Evolutionary conservation across 148 eudicot species (phyloP).

Genomic region (Rhododendron vialii): DNA sequence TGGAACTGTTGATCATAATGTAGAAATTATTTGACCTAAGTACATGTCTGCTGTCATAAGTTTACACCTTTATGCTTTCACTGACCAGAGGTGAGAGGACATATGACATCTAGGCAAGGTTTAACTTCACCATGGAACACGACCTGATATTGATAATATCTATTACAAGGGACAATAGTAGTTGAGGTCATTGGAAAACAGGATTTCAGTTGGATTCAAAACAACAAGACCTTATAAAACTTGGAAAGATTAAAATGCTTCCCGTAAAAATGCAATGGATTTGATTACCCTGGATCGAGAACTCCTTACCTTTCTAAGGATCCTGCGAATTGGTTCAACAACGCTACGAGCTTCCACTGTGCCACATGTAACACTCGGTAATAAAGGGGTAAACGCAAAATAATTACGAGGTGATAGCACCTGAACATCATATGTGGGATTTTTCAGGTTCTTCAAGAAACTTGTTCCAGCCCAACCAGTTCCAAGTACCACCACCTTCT

Average conservation of each 20-base stretch:
- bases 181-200: not conserved
- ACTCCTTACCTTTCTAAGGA: slow-evolving; percentile 15
- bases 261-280: no score
- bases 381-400: slow-evolving; percentile 25
- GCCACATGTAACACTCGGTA: slow-evolving; percentile 26
- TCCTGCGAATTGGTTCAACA: slow-evolving; percentile 24
- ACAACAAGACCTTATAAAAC: not conserved
- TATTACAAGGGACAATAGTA: not conserved
- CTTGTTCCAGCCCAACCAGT: slow-evolving; percentile 31
- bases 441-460: slow-evolving; percentile 19
- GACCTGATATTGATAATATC: not conserved
- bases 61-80: not conserved
- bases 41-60: not conserved
- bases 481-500: slow-evolving; percentile 24
- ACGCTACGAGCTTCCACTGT: slow-evolving; percentile 31
- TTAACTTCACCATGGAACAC: not conserved
- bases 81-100: not conserved
- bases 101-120: not conserved
- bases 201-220: not conserved
- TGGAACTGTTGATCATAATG: not conserved
- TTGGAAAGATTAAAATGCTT: not conserved
- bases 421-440: slow-evolving; percentile 21
- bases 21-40: not conserved
- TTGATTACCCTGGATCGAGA: no score
- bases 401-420: slow-evolving; percentile 29